Evolutionary conservation across 1,139 yeast genomes (phyloP), one percentile per base, ranked within the genome.

Genomic region (Blastobotrys serpentis): DNA sequence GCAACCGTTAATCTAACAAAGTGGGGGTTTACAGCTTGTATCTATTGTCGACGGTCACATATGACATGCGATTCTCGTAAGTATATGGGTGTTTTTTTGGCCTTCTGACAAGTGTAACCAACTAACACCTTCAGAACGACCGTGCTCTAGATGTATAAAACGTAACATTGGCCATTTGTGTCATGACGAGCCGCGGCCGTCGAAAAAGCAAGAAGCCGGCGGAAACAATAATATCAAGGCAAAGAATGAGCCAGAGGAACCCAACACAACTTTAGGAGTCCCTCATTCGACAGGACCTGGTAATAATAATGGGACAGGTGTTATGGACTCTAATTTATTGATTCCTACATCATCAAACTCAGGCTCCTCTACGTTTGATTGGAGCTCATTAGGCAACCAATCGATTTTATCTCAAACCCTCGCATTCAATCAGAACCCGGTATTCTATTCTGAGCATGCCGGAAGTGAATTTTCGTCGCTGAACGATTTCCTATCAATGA

Each of bases 381-480:
- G 62, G 64, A 51, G 54, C 22, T 53, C 57, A 19, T 49, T 57
- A 16, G 59, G 59, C 5, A 51, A 53, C 37, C 61, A 56, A 41
- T 50, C 53, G 30, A 56, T 57, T 40, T 52, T 56, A 16, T 58
- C 62, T 4, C 65, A 55, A 37, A 52, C 60, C 6, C 51, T 61
- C 18, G 61, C 58, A 29, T 57, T 61, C 37, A 60, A 61, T 43
- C 67, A 62, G 50, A 61, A 59, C 46, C 65, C 95, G 0, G 79
- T 85, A 49, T 88, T 88, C 68, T 86, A 81, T 56, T 85, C 95
- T 0, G 96, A 89, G 61, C 95, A 88, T 65, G 96, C 95, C 0
- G 96, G 95, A 2, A 84, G 94, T 41, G 98, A 90, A 68, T 89
- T 90, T 63, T 83, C 90, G 54, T 88, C 96, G 0, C 73, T 90